A percentile compares a stretch with the other conserved stretches of the same genome.
These are phyloP conservation scores for Boletus tomentosulus DNA, from an alignment of 768 basidiomycete genomes.

Conservation along the genomic window DNA sequence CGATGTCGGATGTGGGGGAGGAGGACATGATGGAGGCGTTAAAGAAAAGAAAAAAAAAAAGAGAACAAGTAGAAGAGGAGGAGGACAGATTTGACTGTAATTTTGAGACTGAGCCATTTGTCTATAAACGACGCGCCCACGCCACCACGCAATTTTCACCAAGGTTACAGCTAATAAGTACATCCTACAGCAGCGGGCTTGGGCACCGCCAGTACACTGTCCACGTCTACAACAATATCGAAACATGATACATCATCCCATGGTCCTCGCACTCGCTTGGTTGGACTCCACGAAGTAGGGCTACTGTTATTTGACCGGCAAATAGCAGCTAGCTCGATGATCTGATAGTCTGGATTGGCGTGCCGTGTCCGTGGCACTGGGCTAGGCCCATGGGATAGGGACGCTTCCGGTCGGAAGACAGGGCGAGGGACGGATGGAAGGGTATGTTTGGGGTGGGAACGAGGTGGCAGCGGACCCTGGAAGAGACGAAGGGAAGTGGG, in stretches of 20 bases:
- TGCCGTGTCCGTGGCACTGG: constrained; percentile 17
- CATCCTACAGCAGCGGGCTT: constrained; percentile 39
- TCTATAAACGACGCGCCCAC: constrained; percentile 28
- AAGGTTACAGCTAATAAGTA: not conserved
- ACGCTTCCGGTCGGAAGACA: constrained; percentile 36
- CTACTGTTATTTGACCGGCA: constrained; percentile 13
- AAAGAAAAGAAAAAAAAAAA: constrained; percentile 21
- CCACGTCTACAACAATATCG: constrained; percentile 41
- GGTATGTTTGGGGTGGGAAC: constrained; percentile 57
- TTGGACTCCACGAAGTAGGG: not conserved
- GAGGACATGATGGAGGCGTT: no score
- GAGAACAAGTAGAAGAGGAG: not conserved
- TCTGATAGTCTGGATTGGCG: constrained; percentile 15
- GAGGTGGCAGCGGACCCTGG: constrained; percentile 58
- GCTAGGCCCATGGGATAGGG: constrained; percentile 4
- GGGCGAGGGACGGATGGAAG: constrained; percentile 66
- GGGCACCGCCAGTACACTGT: constrained; percentile 42
- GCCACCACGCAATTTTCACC: constrained; percentile 21
- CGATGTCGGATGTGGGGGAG: constrained; percentile 74
- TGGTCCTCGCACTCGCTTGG: constrained; percentile 41
- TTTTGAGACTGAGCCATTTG: constrained; percentile 5
- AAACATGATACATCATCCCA: constrained; percentile 57
- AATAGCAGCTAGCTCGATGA: constrained; percentile 16
- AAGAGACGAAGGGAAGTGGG: constrained; percentile 62
- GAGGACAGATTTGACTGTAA: not conserved